phyloP scores from a whole-genome alignment of 176 grass and related monocot species.

The Musa itinerans region DNA sequence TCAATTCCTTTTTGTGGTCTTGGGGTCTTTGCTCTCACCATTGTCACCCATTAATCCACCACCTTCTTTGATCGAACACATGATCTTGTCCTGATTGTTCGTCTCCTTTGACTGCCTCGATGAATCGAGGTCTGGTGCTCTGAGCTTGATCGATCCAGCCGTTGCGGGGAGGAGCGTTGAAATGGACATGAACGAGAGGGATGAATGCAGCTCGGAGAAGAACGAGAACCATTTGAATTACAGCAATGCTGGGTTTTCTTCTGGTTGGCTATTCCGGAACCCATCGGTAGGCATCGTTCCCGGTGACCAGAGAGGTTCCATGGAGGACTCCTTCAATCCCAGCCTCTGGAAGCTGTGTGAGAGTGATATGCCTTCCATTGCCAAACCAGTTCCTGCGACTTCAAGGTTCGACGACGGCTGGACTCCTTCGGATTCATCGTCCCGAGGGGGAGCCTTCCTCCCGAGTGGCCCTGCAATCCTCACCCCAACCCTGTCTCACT shows the following conservation, averaged over 20 bases:
- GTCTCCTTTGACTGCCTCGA: background rate
- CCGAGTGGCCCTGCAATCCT: constrained; percentile 38
- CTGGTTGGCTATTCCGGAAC: background rate
- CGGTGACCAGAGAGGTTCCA: constrained; percentile 32
- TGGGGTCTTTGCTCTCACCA: too few species aligned
- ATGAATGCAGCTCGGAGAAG: constrained; percentile 42
- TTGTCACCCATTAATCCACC: too few species aligned
- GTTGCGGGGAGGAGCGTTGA: background rate
- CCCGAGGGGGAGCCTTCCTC: constrained; percentile 25
- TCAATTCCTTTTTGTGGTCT: too few species aligned
- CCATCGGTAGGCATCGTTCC: background rate
- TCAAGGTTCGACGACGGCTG: background rate
- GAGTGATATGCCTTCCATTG: constrained; percentile 14
- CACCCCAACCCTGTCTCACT: constrained; percentile 44
- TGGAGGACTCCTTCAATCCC: constrained; percentile 43
- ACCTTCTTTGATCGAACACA: too few species aligned
- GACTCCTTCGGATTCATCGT: background rate
- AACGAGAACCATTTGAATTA: constrained; percentile 20
- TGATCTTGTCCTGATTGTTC: too few species aligned
- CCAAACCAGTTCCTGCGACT: background rate
- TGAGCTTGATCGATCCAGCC: too few species aligned
- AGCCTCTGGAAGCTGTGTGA: constrained; percentile 44
- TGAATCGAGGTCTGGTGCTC: background rate
- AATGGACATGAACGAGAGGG: constrained; percentile 45
- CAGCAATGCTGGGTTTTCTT: background rate